phyloP scores from a whole-genome alignment of 2,329 filamentous ascomycete species.

The Fusarium equiseti region DNA sequence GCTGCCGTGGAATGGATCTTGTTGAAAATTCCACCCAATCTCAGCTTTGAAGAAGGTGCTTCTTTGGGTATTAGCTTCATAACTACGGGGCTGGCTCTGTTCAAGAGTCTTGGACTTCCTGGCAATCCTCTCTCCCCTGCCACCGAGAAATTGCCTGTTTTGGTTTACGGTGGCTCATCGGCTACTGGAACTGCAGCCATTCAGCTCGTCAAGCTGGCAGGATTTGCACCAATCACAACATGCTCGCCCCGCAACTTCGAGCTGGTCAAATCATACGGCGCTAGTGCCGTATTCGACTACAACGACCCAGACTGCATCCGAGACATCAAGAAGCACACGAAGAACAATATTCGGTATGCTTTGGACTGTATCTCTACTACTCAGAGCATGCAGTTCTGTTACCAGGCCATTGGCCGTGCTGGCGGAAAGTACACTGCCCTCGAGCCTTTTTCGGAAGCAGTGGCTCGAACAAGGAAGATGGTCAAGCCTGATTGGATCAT shows the following conservation, averaged over 20 bases:
- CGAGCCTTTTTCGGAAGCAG: neutral
- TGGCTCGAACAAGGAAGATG: neutral
- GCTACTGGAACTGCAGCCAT: conserved; percentile 16
- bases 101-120: conserved; percentile 53
- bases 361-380: conserved; percentile 10
- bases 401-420: neutral
- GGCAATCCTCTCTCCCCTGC: neutral
- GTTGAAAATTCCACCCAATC: conserved; percentile 56
- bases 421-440: neutral
- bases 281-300: conserved; percentile 22
- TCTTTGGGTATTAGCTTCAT: conserved; percentile 57
- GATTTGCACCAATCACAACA: conserved; percentile 3
- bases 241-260: conserved; percentile 21
- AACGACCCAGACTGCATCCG: neutral
- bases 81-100: conserved; percentile 60
- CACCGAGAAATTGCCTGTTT: neutral
- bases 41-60: conserved; percentile 58
- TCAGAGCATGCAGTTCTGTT: conserved; percentile 8
- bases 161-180: conserved; percentile 20
- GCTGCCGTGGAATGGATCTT: conserved; percentile 54
- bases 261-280: conserved; percentile 18
- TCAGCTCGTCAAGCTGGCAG: conserved; percentile 15
- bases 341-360: neutral
- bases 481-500: neutral
- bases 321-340: neutral